Percentiles rank a stretch among this genome's conserved stretches.
These are phyloP conservation scores for Vitis riparia DNA, from an alignment of 164 flowering plant species.

Conservation along the genomic window DNA sequence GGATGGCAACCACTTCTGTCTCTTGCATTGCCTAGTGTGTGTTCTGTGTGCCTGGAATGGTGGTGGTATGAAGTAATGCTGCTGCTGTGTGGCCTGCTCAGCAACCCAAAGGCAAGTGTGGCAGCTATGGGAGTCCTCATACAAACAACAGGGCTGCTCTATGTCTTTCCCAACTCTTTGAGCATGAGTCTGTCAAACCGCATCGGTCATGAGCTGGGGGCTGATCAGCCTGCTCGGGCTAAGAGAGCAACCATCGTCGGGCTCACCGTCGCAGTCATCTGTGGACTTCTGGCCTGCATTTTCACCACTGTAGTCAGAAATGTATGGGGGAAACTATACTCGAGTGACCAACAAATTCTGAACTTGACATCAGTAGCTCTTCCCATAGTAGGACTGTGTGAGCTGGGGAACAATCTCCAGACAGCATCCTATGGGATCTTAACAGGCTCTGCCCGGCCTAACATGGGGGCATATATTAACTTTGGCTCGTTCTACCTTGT, in stretches of 20 bases:
- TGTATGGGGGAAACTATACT: slow-evolving; percentile 42
- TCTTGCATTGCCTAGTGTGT: slow-evolving; percentile 33
- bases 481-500: slow-evolving; percentile 40
- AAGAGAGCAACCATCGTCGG: slow-evolving; percentile 27
- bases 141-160: slow-evolving; percentile 49
- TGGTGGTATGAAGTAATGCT: slow-evolving; percentile 66
- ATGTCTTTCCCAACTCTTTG: slow-evolving; percentile 43
- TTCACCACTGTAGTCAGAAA: slow-evolving; percentile 32
- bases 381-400: slow-evolving; percentile 47
- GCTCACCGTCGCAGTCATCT: slow-evolving; percentile 19
- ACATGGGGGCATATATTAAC: slow-evolving; percentile 34
- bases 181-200: slow-evolving; percentile 38
- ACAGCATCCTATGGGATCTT: slow-evolving; percentile 49
- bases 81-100: slow-evolving; percentile 42
- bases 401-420: slow-evolving; percentile 47
- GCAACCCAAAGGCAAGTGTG: slow-evolving; percentile 43
- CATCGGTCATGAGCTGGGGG: slow-evolving; percentile 50
- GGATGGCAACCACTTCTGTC: slow-evolving; percentile 37
- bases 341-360: slow-evolving; percentile 33
- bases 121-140: slow-evolving; percentile 65
- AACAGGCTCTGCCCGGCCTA: slow-evolving; percentile 42
- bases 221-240: slow-evolving; percentile 41
- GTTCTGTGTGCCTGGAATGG: slow-evolving; percentile 59
- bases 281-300: slow-evolving; percentile 26
- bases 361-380: slow-evolving; percentile 31